These are phyloP conservation scores for Podospora tetraspora DNA, from an alignment of 495 filamentous ascomycete species.

Conservation along the genomic window DNA sequence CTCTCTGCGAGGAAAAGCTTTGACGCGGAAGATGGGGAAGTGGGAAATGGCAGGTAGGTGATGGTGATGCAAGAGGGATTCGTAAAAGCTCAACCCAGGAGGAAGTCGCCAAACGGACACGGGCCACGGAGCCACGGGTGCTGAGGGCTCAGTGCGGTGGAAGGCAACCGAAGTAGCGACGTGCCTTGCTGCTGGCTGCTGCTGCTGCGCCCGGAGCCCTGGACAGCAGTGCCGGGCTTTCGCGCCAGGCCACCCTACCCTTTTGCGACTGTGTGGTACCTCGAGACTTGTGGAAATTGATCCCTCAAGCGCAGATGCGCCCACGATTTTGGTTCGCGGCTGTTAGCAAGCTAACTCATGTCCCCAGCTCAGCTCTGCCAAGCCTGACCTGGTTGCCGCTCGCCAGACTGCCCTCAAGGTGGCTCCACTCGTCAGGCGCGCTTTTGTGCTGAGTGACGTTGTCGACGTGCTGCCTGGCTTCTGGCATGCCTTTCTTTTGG, in stretches of 20 bases:
- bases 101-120: conserved; percentile 31
- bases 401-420: background rate
- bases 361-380: background rate
- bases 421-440: conserved; percentile 15
- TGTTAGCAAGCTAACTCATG: conserved; percentile 8
- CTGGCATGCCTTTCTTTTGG: conserved; percentile 4
- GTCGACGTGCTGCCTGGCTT: conserved; percentile 32
- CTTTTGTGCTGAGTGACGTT: conserved; percentile 30
- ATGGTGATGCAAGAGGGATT: conserved; percentile 25
- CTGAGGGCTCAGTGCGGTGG: conserved; percentile 4
- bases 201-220: conserved; percentile 5
- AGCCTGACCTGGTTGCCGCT: background rate
- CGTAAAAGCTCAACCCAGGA: conserved; percentile 24
- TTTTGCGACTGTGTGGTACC: conserved; percentile 14
- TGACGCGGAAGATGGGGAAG: background rate
- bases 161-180: conserved; percentile 21
- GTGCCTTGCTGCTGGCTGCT: conserved; percentile 1
- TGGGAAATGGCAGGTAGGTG: conserved; percentile 7
- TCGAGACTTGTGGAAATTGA: background rate
- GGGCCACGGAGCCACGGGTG: conserved; percentile 17
- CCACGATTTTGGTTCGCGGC: background rate
- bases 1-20: conserved; percentile 5
- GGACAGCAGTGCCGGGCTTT: conserved; percentile 12
- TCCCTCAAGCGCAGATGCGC: background rate
- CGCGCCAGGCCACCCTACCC: conserved; percentile 4